Percentiles rank a stretch among this genome's conserved stretches.
Conservation (phyloP, 192 early-diverging fungal species). For the Backusella luteola region DNA sequence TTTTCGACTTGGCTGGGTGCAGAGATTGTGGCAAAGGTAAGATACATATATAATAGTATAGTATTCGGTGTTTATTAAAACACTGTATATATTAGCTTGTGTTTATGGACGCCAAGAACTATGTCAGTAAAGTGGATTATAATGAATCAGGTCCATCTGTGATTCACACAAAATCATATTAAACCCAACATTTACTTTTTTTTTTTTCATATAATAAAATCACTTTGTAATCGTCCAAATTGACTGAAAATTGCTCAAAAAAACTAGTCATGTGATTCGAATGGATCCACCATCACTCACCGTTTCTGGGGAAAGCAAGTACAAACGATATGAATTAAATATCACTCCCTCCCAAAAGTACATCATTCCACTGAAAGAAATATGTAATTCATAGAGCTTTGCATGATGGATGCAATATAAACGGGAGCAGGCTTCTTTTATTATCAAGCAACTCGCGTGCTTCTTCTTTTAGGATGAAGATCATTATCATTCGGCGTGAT, state of each 20-base stretch:
- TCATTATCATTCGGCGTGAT: neutral
- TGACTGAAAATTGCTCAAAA: no score
- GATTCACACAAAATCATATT: slow-evolving; percentile 69
- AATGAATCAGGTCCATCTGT: slow-evolving; percentile 86
- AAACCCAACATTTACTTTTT: neutral
- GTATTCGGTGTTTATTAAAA: neutral
- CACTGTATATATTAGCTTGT: slow-evolving; percentile 41
- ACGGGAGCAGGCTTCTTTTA: neutral
- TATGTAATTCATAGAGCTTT: neutral
- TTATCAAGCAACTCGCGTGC: neutral
- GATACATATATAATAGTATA: neutral
- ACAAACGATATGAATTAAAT: neutral
- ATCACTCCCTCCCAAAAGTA: neutral
- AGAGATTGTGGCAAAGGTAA: slow-evolving; percentile 85
- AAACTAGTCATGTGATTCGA: no score
- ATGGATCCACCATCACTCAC: no score
- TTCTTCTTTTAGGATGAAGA: neutral
- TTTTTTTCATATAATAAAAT: no score
- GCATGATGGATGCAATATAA: no score
- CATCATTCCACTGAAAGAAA: no score
- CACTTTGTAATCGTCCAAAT: no score
- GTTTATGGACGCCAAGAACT: slow-evolving; percentile 65
- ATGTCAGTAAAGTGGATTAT: slow-evolving; percentile 83
- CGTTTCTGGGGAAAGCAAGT: no score
- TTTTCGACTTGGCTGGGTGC: slow-evolving; percentile 80